Evolutionary conservation across 2,329 filamentous ascomycete species (phyloP).

Genomic region (Penicillium sp.): DNA sequence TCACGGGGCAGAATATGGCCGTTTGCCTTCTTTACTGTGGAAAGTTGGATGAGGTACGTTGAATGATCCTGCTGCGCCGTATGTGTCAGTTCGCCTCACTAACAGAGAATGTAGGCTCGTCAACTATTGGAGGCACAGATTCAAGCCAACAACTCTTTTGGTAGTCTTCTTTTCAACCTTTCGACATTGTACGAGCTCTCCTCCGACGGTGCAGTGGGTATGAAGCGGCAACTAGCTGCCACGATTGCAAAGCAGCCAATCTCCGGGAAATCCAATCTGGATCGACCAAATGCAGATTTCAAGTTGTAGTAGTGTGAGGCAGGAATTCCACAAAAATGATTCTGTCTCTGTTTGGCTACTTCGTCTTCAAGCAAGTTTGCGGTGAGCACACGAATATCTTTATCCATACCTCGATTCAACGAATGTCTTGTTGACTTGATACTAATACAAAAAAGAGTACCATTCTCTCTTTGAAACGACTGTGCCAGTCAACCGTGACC

Average conservation of each 20-base stretch:
- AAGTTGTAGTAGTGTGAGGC: slow-evolving; percentile 52
- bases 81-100: background rate
- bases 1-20: slow-evolving; percentile 74
- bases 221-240: slow-evolving; percentile 68
- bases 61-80: background rate
- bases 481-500: no score
- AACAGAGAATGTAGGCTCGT: slow-evolving; percentile 48
- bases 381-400: no score
- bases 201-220: slow-evolving; percentile 64
- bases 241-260: slow-evolving; percentile 57
- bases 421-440: background rate
- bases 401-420: no score
- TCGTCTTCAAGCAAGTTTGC: no score
- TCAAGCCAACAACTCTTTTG: slow-evolving; percentile 59
- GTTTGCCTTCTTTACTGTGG: slow-evolving; percentile 81
- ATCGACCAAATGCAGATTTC: slow-evolving; percentile 67
- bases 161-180: slow-evolving; percentile 80
- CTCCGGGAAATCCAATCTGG: slow-evolving; percentile 55
- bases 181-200: slow-evolving; percentile 88
- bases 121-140: slow-evolving; percentile 62
- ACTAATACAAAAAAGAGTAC: no score
- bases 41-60: slow-evolving; percentile 60
- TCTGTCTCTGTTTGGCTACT: no score
- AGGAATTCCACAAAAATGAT: no score
- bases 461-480: no score